A percentile compares a stretch with the other conserved stretches of the same genome.
These are phyloP conservation scores for Aurinia saxatilis DNA, from an alignment of 345 rosid genomes.

Conservation along the genomic window DNA sequence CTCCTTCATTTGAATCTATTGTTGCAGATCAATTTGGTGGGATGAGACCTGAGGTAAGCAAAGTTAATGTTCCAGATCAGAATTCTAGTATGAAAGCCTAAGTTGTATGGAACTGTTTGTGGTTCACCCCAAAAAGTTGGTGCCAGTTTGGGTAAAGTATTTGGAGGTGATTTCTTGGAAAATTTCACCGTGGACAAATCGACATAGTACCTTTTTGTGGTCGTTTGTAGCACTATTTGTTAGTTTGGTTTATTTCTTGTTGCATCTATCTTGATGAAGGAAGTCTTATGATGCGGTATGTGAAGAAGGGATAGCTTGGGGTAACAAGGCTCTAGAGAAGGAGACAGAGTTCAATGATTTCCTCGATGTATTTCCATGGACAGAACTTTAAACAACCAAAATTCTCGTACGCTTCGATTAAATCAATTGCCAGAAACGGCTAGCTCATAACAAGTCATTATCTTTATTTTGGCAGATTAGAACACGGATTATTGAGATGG, in stretches of 20 bases:
- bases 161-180: slow-evolving; percentile 38
- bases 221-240: background rate
- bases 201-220: slow-evolving; percentile 11
- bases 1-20: slow-evolving; percentile 22
- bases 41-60: slow-evolving; percentile 40
- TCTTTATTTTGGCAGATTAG: slow-evolving; percentile 62
- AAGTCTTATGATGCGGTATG: background rate
- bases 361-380: slow-evolving; percentile 60
- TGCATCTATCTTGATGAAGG: background rate
- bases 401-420: too few species aligned
- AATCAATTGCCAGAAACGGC: too few species aligned
- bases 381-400: too few species aligned
- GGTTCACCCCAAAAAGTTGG: slow-evolving; percentile 34
- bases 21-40: slow-evolving; percentile 36
- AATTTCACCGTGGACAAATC: slow-evolving; percentile 61
- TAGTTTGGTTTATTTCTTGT: background rate
- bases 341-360: slow-evolving; percentile 74
- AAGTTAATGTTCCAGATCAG: slow-evolving; percentile 16
- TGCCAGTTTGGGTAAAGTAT: slow-evolving; percentile 41
- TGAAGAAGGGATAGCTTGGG: slow-evolving; percentile 75
- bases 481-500: slow-evolving; percentile 83
- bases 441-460: slow-evolving; percentile 4
- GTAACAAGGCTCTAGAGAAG: slow-evolving; percentile 54
- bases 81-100: slow-evolving; percentile 44
- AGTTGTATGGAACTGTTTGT: slow-evolving; percentile 48